Evolutionary conservation across 441 rosid species (phyloP).

Genomic region (Populus tomentosa): DNA sequence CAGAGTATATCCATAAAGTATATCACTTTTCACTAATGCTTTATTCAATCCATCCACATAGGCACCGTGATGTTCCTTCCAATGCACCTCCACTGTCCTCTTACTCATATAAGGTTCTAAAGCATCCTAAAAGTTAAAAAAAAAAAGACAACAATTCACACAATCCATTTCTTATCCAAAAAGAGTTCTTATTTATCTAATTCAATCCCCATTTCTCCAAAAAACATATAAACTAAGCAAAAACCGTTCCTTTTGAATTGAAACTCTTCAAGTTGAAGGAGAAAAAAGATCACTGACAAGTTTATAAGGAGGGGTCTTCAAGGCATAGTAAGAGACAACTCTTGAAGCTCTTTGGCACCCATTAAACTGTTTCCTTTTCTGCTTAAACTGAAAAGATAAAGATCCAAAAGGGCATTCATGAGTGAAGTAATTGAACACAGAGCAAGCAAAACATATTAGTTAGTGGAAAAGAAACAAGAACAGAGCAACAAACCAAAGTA

Average conservation of each 20-base stretch:
- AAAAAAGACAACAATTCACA: not conserved
- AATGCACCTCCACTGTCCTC: slow-evolving; percentile 64
- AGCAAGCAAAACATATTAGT: not conserved
- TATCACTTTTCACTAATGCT: slow-evolving; percentile 54
- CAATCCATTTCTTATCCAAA: not conserved
- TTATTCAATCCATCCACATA: slow-evolving; percentile 69
- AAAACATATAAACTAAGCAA: not conserved
- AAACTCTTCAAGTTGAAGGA: not conserved
- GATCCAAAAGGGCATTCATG: not conserved
- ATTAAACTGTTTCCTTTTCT: slow-evolving; percentile 29
- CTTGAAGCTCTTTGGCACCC: slow-evolving; percentile 36
- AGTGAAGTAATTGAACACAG: not conserved
- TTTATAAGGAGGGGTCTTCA: slow-evolving; percentile 79
- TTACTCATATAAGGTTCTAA: slow-evolving; percentile 85
- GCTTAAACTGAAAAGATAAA: not conserved
- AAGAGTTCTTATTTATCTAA: not conserved
- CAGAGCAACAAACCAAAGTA: not conserved
- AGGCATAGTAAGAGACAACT: slow-evolving; percentile 58
- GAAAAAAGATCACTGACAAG: slow-evolving; percentile 42
- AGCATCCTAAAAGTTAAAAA: slow-evolving; percentile 52
- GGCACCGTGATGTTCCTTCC: slow-evolving; percentile 68
- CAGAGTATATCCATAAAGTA: slow-evolving; percentile 67
- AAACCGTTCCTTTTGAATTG: not conserved
- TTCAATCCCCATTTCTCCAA: not conserved
- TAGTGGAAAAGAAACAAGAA: not conserved